A percentile compares a stretch with the other conserved stretches of the same genome.
Conservation (phyloP, 371 early-diverging fungal species). For the Saksenaea oblongispora region DNA sequence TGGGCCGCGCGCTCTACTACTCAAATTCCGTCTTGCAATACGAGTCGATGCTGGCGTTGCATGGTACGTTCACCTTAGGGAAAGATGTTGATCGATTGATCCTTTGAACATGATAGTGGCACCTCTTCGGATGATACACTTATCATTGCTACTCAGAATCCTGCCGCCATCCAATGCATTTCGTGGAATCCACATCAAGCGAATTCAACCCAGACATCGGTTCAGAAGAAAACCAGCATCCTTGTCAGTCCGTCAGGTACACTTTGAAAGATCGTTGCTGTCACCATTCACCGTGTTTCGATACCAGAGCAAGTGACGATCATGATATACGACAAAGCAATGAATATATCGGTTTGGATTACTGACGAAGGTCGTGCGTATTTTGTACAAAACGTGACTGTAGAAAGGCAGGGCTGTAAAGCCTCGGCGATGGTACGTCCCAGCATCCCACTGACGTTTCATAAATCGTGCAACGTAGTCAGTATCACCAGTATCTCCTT, state of each 20-base stretch:
- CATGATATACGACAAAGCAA: slow-evolving; percentile 35
- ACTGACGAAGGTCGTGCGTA: slow-evolving; percentile 41
- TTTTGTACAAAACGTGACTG: slow-evolving; percentile 31
- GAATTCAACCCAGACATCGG: slow-evolving; percentile 41
- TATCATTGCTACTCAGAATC: slow-evolving; percentile 44
- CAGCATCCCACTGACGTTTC: neutral
- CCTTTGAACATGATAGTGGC: slow-evolving; percentile 26
- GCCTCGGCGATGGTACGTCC: slow-evolving; percentile 9
- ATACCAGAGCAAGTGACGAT: slow-evolving; percentile 26
- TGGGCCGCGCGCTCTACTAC: slow-evolving; percentile 40
- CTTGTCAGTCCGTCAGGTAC: slow-evolving; percentile 25
- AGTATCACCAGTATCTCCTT: slow-evolving; percentile 2
- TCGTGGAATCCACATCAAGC: slow-evolving; percentile 54
- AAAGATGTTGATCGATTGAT: neutral
- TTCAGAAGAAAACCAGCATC: slow-evolving; percentile 27
- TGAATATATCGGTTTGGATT: slow-evolving; percentile 46
- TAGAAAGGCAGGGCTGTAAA: slow-evolving; percentile 21
- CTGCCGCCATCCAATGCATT: slow-evolving; percentile 48
- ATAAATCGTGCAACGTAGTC: neutral
- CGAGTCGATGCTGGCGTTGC: slow-evolving; percentile 51
- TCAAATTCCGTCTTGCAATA: slow-evolving; percentile 49
- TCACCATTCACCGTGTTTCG: neutral
- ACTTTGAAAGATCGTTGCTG: too few species aligned
- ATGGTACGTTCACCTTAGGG: slow-evolving; percentile 29
- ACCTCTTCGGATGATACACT: slow-evolving; percentile 45